Evolutionary conservation across 495 filamentous ascomycete species (phyloP).

Genomic region (Penicillium paradoxum): DNA sequence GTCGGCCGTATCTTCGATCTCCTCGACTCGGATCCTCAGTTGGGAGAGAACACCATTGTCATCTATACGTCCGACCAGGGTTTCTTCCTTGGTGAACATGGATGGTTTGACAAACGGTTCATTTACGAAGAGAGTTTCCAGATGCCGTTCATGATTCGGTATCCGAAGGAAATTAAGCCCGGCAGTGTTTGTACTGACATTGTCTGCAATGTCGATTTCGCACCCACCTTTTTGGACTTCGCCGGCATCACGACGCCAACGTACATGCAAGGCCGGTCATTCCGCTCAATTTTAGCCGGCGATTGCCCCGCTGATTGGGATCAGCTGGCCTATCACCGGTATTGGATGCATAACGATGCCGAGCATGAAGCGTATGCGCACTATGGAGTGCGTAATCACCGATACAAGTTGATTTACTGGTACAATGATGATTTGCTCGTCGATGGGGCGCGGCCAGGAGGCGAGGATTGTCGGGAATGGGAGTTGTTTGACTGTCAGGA

Average conservation of each 20-base stretch:
- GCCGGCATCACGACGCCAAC: constrained; percentile 28
- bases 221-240: constrained; percentile 37
- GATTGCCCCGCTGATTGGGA: constrained; percentile 34
- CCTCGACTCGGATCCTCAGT: constrained; percentile 26
- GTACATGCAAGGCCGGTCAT: constrained; percentile 42
- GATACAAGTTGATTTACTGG: constrained; percentile 47
- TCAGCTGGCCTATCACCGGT: constrained; percentile 43
- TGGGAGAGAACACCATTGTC: constrained; percentile 36
- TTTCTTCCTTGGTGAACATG: constrained; percentile 47
- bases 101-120: constrained; percentile 47
- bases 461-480: constrained; percentile 34
- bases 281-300: constrained; percentile 24
- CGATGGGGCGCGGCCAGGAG: constrained; percentile 31
- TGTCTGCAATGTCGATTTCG: constrained; percentile 44
- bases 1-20: constrained; percentile 38
- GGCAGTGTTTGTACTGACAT: constrained; percentile 35
- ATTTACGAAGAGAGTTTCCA: constrained; percentile 46
- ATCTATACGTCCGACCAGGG: constrained; percentile 45
- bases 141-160: constrained; percentile 42
- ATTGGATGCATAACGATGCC: constrained; percentile 44
- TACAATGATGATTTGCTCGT: constrained; percentile 39
- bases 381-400: constrained; percentile 38
- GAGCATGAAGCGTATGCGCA: constrained; percentile 39
- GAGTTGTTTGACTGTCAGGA: constrained; percentile 42
- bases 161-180: constrained; percentile 28